These are phyloP conservation scores for Centaurea solstitialis DNA, from an alignment of 129 eudicot genomes.

Conservation along the genomic window DNA sequence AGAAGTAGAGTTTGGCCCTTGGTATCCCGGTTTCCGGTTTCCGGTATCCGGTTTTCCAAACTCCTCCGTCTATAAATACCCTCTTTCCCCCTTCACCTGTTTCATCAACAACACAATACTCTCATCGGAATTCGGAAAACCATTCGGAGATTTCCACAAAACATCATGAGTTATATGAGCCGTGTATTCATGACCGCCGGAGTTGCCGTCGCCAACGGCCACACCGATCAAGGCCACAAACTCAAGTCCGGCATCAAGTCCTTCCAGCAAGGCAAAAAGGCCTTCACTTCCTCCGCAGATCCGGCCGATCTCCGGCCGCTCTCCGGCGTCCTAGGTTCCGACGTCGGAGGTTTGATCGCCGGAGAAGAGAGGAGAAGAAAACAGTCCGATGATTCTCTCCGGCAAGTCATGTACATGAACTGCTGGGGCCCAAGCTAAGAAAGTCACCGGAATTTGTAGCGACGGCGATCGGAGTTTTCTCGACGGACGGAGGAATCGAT, in stretches of 20 bases:
- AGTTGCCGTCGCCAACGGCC: conserved; percentile 50
- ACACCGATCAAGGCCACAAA: conserved; percentile 50
- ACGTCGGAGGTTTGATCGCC: conserved; percentile 25
- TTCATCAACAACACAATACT: not conserved
- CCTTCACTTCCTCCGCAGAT: conserved; percentile 37
- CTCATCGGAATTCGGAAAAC: conserved; percentile 3
- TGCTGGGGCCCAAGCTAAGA: conserved; percentile 61
- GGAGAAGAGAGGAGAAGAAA: conserved; percentile 32
- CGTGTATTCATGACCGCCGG: conserved; percentile 47
- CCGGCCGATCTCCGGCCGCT: conserved; percentile 44
- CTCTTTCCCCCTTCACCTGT: not conserved
- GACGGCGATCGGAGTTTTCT: conserved; percentile 35
- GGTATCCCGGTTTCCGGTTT: not conserved
- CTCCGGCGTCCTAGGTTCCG: conserved; percentile 32
- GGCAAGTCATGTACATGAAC: conserved; percentile 58
- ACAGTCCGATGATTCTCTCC: conserved; percentile 51
- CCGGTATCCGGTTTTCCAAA: conserved; percentile 8
- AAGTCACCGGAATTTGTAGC: not conserved
- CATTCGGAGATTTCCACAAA: not conserved
- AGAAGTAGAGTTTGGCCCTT: not conserved
- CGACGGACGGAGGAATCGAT: conserved; percentile 14
- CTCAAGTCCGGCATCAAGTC: conserved; percentile 47
- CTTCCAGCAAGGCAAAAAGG: conserved; percentile 35
- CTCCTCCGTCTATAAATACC: conserved; percentile 4
- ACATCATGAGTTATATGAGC: conserved; percentile 39